Percentiles rank a stretch among this genome's conserved stretches.
Evolutionary conservation across 2,329 filamentous ascomycete species (phyloP).

Genomic region (Akanthomyces dipterigenus): DNA sequence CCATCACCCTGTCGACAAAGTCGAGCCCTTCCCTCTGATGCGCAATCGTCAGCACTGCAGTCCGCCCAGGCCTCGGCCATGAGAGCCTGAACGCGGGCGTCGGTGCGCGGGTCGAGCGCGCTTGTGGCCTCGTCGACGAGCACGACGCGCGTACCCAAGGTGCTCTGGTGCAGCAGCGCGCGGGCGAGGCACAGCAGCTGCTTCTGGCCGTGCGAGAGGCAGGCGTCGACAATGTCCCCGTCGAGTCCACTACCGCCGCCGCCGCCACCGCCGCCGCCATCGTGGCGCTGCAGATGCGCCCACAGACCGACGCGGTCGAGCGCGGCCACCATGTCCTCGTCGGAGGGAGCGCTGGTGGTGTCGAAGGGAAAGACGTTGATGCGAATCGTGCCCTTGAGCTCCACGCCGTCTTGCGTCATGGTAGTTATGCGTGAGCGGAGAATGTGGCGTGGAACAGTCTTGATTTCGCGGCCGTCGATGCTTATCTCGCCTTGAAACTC

Average conservation of each 20-base stretch:
- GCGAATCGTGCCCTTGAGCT: slow-evolving; percentile 14
- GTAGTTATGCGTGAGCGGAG: slow-evolving; percentile 25
- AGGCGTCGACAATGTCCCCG: neutral
- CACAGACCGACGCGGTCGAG: slow-evolving; percentile 13
- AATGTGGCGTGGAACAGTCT: slow-evolving; percentile 15
- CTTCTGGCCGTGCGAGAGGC: slow-evolving; percentile 15
- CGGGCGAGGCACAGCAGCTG: slow-evolving; percentile 17
- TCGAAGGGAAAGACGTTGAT: neutral
- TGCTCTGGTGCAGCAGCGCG: slow-evolving; percentile 13
- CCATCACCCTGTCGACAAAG: neutral
- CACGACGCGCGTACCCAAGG: neutral
- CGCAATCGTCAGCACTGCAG: too few species aligned
- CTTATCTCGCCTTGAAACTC: slow-evolving; percentile 18
- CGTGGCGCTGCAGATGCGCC: slow-evolving; percentile 3
- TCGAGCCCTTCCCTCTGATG: too few species aligned
- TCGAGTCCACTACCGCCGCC: too few species aligned
- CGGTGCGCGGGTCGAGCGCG: too few species aligned
- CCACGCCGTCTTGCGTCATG: slow-evolving; percentile 23
- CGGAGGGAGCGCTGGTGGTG: neutral
- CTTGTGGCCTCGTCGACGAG: too few species aligned
- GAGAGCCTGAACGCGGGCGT: too few species aligned
- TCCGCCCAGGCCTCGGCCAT: too few species aligned
- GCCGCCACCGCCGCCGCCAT: too few species aligned
- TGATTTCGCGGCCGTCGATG: slow-evolving; percentile 24
- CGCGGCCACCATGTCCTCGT: neutral